phyloP scores from a whole-genome alignment of 345 rosid genomes.

The Pseudoturritis turrita region DNA sequence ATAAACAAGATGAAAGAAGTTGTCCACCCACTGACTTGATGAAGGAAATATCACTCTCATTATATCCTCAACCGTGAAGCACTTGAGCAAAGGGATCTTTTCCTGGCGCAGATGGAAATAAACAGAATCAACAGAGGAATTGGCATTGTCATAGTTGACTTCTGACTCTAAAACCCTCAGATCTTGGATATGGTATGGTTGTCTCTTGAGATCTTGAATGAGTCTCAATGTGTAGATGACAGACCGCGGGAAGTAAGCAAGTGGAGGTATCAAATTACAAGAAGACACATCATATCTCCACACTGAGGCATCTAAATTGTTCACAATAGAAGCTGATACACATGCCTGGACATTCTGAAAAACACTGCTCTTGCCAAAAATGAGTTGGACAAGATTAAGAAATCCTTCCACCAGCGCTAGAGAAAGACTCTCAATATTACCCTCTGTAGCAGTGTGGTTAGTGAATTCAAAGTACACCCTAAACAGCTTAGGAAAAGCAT shows the following conservation, averaged over 20 bases:
- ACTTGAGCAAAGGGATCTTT: constrained; percentile 61
- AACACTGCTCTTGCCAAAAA: constrained; percentile 54
- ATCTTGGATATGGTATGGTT: constrained; percentile 44
- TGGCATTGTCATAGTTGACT: constrained; percentile 28
- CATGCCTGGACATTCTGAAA: constrained; percentile 69
- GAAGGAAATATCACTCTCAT: constrained; percentile 64
- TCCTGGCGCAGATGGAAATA: constrained; percentile 48
- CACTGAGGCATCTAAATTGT: constrained; percentile 57
- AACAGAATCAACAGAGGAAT: constrained; percentile 35
- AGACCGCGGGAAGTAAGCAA: constrained; percentile 73
- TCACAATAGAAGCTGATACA: constrained; percentile 63
- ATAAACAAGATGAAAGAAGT: constrained; percentile 57
- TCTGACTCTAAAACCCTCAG: constrained; percentile 44
- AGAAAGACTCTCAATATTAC: constrained; percentile 65
- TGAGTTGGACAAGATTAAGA: constrained; percentile 66
- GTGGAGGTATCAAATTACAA: constrained; percentile 51
- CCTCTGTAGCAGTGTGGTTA: constrained; percentile 56
- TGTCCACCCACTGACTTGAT: constrained; percentile 75
- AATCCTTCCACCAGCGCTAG: constrained; percentile 74
- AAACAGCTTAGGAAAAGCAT: constrained; percentile 56
- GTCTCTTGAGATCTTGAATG: constrained; percentile 68
- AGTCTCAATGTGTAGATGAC: constrained; percentile 59
- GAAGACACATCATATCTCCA: constrained; percentile 66
- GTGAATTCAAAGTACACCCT: constrained; percentile 55
- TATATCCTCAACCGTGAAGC: constrained; percentile 56